Conservation (phyloP, 1,139 yeast genomes). For the Debaryomycetaceae sp. region DNA sequence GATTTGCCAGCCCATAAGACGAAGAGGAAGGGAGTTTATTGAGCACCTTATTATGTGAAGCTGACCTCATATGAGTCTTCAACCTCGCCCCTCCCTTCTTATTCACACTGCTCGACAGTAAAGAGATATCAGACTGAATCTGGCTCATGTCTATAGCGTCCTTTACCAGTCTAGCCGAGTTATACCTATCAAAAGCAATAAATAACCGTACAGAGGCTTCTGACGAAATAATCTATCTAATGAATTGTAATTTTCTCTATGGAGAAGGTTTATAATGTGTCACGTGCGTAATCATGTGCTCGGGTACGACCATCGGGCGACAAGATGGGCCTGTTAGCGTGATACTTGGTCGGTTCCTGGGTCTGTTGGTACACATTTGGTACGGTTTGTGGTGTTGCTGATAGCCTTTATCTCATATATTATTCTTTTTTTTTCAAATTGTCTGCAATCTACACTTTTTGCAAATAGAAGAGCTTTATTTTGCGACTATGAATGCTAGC, state of each 20-base stretch:
- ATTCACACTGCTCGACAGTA: not conserved
- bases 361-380: too few species aligned
- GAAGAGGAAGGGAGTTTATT: conserved; percentile 17
- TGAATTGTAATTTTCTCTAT: not conserved
- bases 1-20: conserved; percentile 10
- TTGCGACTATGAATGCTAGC: too few species aligned
- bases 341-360: too few species aligned
- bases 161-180: not conserved
- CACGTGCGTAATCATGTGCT: too few species aligned
- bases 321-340: too few species aligned
- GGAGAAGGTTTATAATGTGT: not conserved
- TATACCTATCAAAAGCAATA: not conserved
- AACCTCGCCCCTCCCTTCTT: not conserved
- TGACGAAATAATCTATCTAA: not conserved
- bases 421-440: too few species aligned
- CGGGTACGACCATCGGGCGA: too few species aligned
- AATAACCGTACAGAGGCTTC: not conserved
- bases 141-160: not conserved
- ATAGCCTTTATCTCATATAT: too few species aligned
- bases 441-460: too few species aligned
- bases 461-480: too few species aligned
- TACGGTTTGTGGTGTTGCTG: too few species aligned
- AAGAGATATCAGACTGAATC: not conserved
- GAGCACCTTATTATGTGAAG: conserved; percentile 30
- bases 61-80: conserved; percentile 28